Evolutionary conservation across 495 filamentous ascomycete genomes (phyloP).

Genomic region (Aspergillus funiculosus): DNA sequence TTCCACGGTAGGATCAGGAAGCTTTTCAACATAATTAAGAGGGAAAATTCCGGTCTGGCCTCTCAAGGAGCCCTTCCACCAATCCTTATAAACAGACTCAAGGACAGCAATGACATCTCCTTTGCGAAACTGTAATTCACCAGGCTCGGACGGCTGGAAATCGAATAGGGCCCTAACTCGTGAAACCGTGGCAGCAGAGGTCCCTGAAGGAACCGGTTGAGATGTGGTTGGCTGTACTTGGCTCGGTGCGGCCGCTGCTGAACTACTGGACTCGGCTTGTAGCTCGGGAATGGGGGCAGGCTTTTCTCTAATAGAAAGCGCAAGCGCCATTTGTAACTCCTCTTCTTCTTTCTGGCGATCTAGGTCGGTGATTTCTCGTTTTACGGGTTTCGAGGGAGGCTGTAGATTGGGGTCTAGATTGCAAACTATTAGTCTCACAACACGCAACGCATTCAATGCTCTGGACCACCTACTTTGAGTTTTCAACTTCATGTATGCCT

Average conservation of each 20-base stretch:
- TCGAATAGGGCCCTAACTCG: conserved; percentile 91
- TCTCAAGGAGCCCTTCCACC: conserved; percentile 94
- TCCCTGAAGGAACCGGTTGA: conserved; percentile 56
- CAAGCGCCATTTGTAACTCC: conserved; percentile 93
- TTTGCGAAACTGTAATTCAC: conserved; percentile 93
- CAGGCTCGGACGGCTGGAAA: conserved; percentile 87
- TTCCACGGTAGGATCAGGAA: conserved; percentile 88
- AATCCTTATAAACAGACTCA: conserved; percentile 97
- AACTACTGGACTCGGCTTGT: conserved; percentile 23
- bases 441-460: neutral
- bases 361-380: conserved; percentile 79
- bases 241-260: conserved; percentile 35
- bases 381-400: conserved; percentile 85
- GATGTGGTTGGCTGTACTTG: conserved; percentile 37
- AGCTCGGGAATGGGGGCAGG: conserved; percentile 25
- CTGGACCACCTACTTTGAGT: conserved; percentile 53
- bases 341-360: conserved; percentile 97
- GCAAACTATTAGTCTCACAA: conserved; percentile 2
- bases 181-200: conserved; percentile 95
- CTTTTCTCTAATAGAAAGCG: conserved; percentile 84
- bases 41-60: conserved; percentile 98
- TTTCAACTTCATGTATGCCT: conserved; percentile 86
- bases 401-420: conserved; percentile 77
- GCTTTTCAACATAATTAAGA: conserved; percentile 96
- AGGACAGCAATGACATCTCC: conserved; percentile 96